Conservation (phyloP, 495 filamentous ascomycete genomes). For the Annulohypoxylon bovei region DNA sequence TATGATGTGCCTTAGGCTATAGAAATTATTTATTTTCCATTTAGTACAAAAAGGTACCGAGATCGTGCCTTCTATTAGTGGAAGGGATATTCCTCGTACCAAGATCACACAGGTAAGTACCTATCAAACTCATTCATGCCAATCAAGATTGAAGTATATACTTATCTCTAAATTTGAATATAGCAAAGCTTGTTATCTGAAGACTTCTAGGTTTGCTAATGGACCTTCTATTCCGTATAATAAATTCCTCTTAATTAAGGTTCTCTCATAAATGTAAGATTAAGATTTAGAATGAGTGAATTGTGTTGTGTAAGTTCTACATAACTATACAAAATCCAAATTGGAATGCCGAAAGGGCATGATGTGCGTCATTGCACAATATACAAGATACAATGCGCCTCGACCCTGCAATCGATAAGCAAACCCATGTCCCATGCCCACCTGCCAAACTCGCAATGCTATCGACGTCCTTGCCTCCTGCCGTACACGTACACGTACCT, state of each 20-base stretch:
- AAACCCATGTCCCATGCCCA: slow-evolving; percentile 14
- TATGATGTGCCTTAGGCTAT: too few relatives aligned
- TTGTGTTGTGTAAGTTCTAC: too few relatives aligned
- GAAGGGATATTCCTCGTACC: not conserved
- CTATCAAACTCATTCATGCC: not conserved
- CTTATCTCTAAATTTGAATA: not conserved
- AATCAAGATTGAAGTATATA: not conserved
- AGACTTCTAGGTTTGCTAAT: too few relatives aligned
- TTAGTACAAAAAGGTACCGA: not conserved
- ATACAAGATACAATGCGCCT: not conserved
- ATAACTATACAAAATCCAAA: too few relatives aligned
- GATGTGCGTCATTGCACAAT: slow-evolving; percentile 14
- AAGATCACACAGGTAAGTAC: too few relatives aligned
- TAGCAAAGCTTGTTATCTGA: not conserved
- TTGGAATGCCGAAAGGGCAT: not conserved
- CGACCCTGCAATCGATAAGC: slow-evolving; percentile 38
- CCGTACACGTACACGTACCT: not conserved
- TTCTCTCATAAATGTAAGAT: not conserved
- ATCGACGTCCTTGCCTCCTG: slow-evolving; percentile 1
- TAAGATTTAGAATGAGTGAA: not conserved
- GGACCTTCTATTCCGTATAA: too few relatives aligned
- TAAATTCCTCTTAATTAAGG: not conserved
- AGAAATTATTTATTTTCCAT: not conserved
- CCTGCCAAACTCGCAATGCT: slow-evolving; percentile 24
- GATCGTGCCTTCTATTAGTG: not conserved